Evolutionary conservation across 768 basidiomycete species (phyloP).

Genomic region (Tubosaeta brunneosetosa): DNA sequence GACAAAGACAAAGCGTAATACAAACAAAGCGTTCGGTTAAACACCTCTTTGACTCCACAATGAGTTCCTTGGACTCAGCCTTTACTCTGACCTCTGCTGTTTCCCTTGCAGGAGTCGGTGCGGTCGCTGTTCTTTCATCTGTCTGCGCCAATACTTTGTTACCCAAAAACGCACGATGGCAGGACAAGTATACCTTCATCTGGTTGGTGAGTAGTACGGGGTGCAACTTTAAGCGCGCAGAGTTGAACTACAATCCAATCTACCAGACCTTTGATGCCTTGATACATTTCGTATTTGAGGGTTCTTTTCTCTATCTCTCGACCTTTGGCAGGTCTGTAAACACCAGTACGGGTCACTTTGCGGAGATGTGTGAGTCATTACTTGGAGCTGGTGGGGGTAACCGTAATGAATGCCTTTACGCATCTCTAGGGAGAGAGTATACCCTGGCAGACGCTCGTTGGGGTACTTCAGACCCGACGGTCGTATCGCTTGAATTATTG

Average conservation of each 20-base stretch:
- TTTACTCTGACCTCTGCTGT: slow-evolving; percentile 60
- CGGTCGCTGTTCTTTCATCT: slow-evolving; percentile 48
- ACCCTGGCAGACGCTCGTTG: slow-evolving; percentile 76
- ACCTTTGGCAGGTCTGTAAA: slow-evolving; percentile 70
- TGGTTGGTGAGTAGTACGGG: slow-evolving; percentile 60
- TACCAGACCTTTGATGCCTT: slow-evolving; percentile 71
- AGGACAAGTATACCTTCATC: slow-evolving; percentile 67
- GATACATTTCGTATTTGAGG: slow-evolving; percentile 77
- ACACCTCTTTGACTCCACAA: background rate
- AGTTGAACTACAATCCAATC: background rate
- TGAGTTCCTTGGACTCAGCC: slow-evolving; percentile 22
- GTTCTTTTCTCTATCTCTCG: slow-evolving; percentile 75
- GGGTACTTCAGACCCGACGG: slow-evolving; percentile 72
- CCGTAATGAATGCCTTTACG: background rate
- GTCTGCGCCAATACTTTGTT: slow-evolving; percentile 51
- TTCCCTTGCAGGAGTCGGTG: slow-evolving; percentile 57
- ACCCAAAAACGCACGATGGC: slow-evolving; percentile 58
- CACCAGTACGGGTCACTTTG: slow-evolving; percentile 62
- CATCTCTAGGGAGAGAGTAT: slow-evolving; percentile 68
- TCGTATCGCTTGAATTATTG: slow-evolving; percentile 79
- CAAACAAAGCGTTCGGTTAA: background rate
- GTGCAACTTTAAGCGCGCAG: background rate
- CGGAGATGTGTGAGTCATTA: slow-evolving; percentile 60
- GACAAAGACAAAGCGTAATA: background rate
- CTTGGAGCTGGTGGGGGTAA: background rate